Evolutionary conservation across 2,329 filamentous ascomycete species (phyloP).

Genomic region (Cladosporium sp.): DNA sequence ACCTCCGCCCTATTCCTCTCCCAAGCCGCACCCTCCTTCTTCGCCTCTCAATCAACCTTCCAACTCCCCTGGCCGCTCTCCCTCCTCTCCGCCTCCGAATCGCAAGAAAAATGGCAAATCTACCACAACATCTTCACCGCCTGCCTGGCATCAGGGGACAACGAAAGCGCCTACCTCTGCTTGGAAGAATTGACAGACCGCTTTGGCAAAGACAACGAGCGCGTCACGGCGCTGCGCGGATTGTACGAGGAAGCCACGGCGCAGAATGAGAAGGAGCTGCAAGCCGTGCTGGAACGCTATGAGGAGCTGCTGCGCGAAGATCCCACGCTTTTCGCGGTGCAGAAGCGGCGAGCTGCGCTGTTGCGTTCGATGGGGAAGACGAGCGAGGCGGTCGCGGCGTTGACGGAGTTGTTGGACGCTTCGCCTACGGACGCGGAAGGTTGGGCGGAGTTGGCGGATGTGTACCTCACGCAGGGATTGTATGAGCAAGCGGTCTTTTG

Average conservation of each 20-base stretch:
- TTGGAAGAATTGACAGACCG: constrained; percentile 71
- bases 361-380: constrained; percentile 68
- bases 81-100: constrained; percentile 56
- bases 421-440: constrained; percentile 88
- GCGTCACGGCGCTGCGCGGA: constrained; percentile 77
- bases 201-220: constrained; percentile 81
- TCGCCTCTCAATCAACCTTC: constrained; percentile 31
- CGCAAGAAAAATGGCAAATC: constrained; percentile 74
- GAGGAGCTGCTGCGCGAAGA: constrained; percentile 69
- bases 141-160: constrained; percentile 79
- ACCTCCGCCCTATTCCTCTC: constrained; percentile 43
- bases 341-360: constrained; percentile 79
- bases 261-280: constrained; percentile 59
- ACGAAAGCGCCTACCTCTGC: constrained; percentile 69
- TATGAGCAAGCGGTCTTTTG: constrained; percentile 82
- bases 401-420: constrained; percentile 73
- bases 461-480: constrained; percentile 76
- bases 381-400: constrained; percentile 67
- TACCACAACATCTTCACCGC: constrained; percentile 85
- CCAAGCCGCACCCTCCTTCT: constrained; percentile 40
- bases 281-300: constrained; percentile 71
- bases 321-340: constrained; percentile 75
- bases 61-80: constrained; percentile 48
- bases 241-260: constrained; percentile 82
- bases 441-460: constrained; percentile 85